These are phyloP conservation scores for Lentinula sp. DNA, from an alignment of 768 basidiomycete species.

Conservation along the genomic window DNA sequence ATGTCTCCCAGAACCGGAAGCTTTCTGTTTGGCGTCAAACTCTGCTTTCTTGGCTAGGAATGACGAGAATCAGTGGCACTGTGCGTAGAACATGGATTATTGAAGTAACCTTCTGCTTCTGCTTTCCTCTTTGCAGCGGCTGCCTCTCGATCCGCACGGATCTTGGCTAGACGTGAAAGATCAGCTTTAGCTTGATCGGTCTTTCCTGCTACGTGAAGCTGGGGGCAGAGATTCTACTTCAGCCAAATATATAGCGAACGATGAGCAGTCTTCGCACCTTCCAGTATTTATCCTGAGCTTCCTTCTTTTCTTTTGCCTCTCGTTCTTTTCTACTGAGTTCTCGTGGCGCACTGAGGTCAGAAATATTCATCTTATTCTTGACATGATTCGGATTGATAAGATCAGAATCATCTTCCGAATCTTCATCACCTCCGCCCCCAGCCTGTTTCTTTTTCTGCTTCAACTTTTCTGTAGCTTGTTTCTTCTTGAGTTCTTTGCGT, in stretches of 20 bases:
- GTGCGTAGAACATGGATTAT: neutral
- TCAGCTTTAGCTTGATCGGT: constrained; percentile 88
- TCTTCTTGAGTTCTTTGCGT: constrained; percentile 79
- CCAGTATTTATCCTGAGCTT: constrained; percentile 83
- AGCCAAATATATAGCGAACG: neutral
- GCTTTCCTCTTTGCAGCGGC: constrained; percentile 86
- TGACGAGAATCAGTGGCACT: neutral
- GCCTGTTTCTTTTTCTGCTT: constrained; percentile 21
- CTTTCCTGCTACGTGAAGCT: constrained; percentile 78
- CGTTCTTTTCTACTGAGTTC: constrained; percentile 69
- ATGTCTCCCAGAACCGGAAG: neutral
- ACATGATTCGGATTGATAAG: constrained; percentile 78
- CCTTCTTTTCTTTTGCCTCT: constrained; percentile 89
- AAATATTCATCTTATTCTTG: constrained; percentile 67
- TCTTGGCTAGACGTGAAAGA: constrained; percentile 79
- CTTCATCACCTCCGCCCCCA: constrained; percentile 33
- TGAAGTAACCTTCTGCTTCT: constrained; percentile 66
- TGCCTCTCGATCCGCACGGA: constrained; percentile 81
- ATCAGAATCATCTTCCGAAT: constrained; percentile 59
- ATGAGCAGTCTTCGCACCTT: constrained; percentile 41
- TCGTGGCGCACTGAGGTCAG: constrained; percentile 61
- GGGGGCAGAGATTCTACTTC: constrained; percentile 2
- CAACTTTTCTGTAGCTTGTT: constrained; percentile 50
- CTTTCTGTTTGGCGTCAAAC: constrained; percentile 1
- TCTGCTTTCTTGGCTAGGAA: constrained; percentile 9